Conservation (phyloP, 106 monocot genomes). For the Ottelia alismoides region DNA sequence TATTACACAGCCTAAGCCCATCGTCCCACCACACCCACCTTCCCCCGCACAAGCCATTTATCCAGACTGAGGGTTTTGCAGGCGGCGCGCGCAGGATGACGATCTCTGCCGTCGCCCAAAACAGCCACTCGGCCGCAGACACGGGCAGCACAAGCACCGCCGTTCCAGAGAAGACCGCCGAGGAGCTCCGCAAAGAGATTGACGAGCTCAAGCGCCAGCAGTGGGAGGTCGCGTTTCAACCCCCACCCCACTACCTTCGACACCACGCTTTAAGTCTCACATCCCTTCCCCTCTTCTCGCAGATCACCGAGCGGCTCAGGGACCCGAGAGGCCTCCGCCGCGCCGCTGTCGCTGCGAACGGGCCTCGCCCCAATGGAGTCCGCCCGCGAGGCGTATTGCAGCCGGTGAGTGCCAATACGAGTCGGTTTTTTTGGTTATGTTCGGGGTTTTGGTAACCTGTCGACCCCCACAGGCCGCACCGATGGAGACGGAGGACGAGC, state of each 20-base stretch:
- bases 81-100: too few species aligned
- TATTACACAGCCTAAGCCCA: too few species aligned
- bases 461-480: slow-evolving; percentile 21
- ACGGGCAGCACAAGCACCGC: too few species aligned
- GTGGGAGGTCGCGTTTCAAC: slow-evolving; percentile 62
- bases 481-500: slow-evolving; percentile 47
- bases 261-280: not conserved
- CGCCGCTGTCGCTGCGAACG: slow-evolving; percentile 22
- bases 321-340: slow-evolving; percentile 88
- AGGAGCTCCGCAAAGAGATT: slow-evolving; percentile 87
- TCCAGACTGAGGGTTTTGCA: too few species aligned
- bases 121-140: too few species aligned
- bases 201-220: slow-evolving; percentile 95
- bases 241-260: not conserved
- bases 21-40: too few species aligned
- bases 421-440: slow-evolving; percentile 3
- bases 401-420: slow-evolving; percentile 33
- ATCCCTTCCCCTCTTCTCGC: slow-evolving; percentile 4
- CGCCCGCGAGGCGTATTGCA: slow-evolving; percentile 46
- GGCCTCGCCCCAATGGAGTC: slow-evolving; percentile 11
- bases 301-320: slow-evolving; percentile 86
- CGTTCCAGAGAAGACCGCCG: slow-evolving; percentile 75
- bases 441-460: not conserved
- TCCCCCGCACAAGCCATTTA: too few species aligned
- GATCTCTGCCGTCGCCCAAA: too few species aligned